Evolutionary conservation across 2,329 filamentous ascomycete genomes (phyloP).

Genomic region (Akanthomyces uredinophilus): DNA sequence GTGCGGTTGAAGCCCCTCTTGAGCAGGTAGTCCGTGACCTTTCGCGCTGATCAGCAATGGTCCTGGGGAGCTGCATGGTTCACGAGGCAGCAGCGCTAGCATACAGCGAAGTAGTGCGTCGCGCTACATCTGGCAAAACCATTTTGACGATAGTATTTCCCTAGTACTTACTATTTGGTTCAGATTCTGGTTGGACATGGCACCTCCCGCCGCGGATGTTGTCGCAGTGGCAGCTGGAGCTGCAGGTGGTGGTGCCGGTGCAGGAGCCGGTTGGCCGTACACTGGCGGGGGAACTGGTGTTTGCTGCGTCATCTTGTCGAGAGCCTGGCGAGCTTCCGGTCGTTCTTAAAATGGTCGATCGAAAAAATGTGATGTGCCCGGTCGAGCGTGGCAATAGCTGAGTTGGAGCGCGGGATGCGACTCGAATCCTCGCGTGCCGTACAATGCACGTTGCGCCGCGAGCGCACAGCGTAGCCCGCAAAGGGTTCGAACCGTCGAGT

Average conservation of each 20-base stretch:
- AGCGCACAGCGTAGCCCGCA: neutral
- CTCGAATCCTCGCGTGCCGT: neutral
- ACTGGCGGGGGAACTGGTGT: conserved; percentile 11
- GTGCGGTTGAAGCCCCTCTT: conserved; percentile 94
- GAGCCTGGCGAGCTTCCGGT: neutral
- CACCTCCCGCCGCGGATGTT: conserved; percentile 27
- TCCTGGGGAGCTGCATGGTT: neutral
- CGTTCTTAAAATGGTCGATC: neutral
- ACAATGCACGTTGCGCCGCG: neutral
- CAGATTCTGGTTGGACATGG: conserved; percentile 78
- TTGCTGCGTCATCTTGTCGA: conserved; percentile 9
- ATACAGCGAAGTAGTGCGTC: neutral
- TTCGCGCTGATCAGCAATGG: conserved; percentile 15
- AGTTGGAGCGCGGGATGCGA: neutral
- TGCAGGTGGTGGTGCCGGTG: conserved; percentile 25
- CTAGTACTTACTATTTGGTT: conserved; percentile 81
- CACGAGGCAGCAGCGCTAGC: too few relatives aligned
- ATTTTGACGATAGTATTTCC: conserved; percentile 18
- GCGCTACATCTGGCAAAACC: neutral
- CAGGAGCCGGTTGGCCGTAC: conserved; percentile 27
- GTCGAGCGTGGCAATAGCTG: neutral
- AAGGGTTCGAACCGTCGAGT: neutral
- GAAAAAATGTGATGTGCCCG: neutral
- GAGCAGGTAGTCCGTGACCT: conserved; percentile 87
- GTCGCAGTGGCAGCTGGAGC: conserved; percentile 27